These are phyloP conservation scores for Grosmannia huntii DNA, from an alignment of 2,329 filamentous ascomycete genomes.

Conservation along the genomic window DNA sequence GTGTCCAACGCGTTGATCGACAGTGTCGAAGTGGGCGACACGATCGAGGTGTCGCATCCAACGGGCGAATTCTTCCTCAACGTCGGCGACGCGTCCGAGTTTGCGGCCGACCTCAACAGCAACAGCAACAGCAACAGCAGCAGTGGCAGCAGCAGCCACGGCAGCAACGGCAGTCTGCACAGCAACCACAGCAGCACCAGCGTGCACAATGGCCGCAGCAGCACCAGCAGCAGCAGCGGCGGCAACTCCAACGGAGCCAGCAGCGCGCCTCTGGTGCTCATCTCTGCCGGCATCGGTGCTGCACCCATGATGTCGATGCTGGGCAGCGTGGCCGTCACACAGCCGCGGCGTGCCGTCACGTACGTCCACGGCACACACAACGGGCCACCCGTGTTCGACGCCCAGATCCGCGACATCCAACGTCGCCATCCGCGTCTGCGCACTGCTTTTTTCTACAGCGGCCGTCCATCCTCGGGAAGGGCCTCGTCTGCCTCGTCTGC, in stretches of 20 bases:
- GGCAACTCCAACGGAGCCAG: conserved; percentile 16
- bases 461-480: neutral
- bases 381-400: conserved; percentile 37
- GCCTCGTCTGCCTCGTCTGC: neutral
- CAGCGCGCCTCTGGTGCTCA: conserved; percentile 40
- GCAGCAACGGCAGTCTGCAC: conserved; percentile 13
- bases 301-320: conserved; percentile 47
- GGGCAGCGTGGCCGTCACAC: conserved; percentile 34
- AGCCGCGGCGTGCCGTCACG: conserved; percentile 35
- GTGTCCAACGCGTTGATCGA: conserved; percentile 60
- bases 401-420: conserved; percentile 33
- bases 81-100: conserved; percentile 25
- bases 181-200: neutral
- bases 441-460: conserved; percentile 35
- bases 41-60: conserved; percentile 54
- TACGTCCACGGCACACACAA: conserved; percentile 47
- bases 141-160: conserved; percentile 17
- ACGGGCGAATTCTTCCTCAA: conserved; percentile 48
- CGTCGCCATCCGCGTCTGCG: conserved; percentile 21
- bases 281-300: conserved; percentile 48
- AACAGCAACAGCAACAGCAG: neutral
- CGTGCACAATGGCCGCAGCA: conserved; percentile 29
- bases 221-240: conserved; percentile 16
- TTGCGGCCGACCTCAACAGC: conserved; percentile 23
- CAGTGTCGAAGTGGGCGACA: conserved; percentile 45